A percentile compares a stretch with the other conserved stretches of the same genome.
Evolutionary conservation across 768 basidiomycete genomes (phyloP).

Genomic region (Russula griseocarnosa): DNA sequence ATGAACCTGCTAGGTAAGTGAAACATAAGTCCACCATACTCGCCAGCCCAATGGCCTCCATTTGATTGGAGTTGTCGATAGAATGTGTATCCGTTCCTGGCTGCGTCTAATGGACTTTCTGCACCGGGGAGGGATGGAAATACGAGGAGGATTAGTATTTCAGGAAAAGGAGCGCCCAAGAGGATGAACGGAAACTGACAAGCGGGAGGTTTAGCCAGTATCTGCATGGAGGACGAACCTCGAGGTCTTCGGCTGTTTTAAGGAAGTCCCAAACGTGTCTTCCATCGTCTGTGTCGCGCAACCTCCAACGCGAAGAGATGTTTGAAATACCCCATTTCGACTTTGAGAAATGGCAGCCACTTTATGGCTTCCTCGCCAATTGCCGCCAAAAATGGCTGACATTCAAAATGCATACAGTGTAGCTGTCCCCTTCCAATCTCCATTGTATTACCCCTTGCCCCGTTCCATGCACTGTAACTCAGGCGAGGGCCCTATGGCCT

Average conservation of each 20-base stretch:
- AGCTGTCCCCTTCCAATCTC: no score
- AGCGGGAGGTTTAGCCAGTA: slow-evolving; percentile 84
- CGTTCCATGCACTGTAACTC: no score
- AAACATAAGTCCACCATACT: slow-evolving; percentile 92
- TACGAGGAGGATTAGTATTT: not conserved
- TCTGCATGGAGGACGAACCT: slow-evolving; percentile 75
- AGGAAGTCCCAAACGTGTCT: slow-evolving; percentile 86
- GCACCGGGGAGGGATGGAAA: slow-evolving; percentile 61
- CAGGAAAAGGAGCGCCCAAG: not conserved
- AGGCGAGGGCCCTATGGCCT: no score
- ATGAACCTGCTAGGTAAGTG: slow-evolving; percentile 81
- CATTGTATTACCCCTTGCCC: no score
- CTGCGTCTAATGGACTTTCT: slow-evolving; percentile 68
- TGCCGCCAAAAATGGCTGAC: no score
- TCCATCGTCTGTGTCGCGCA: slow-evolving; percentile 71
- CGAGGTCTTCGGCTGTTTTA: slow-evolving; percentile 55
- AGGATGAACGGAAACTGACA: slow-evolving; percentile 39
- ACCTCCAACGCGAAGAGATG: slow-evolving; percentile 57
- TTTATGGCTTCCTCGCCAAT: not conserved
- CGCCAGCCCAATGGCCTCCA: slow-evolving; percentile 93
- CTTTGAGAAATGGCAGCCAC: no score
- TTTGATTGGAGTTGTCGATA: slow-evolving; percentile 85
- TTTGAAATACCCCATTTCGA: not conserved
- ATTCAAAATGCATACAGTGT: no score
- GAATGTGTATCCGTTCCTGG: slow-evolving; percentile 82